Conservation (phyloP, 2,329 filamentous ascomycete species). For the Coniochaeta hoffmannii region DNA sequence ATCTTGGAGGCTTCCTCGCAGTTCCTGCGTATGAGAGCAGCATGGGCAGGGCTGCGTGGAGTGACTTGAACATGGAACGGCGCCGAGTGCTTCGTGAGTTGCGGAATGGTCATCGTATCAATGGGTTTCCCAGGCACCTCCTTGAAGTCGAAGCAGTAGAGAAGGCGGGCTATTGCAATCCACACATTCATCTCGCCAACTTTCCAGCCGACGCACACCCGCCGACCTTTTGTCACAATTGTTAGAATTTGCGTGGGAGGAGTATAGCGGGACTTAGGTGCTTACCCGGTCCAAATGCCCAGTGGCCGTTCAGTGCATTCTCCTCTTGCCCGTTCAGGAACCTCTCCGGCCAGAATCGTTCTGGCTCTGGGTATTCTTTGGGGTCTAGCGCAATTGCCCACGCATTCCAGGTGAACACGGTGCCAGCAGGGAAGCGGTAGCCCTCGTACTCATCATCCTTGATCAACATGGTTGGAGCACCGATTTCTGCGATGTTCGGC, state of each 20-base stretch:
- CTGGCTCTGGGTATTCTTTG: background rate
- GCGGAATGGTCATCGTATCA: background rate
- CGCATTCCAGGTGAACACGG: slow-evolving; percentile 20
- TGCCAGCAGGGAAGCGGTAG: slow-evolving; percentile 34
- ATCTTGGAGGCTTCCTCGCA: background rate
- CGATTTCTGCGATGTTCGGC: slow-evolving; percentile 25
- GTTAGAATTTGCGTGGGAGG: no score
- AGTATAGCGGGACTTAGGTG: no score
- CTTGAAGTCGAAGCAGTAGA: slow-evolving; percentile 19
- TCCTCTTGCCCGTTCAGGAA: background rate
- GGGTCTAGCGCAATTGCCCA: background rate
- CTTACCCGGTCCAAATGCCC: slow-evolving; percentile 24
- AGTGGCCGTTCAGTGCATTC: slow-evolving; percentile 21
- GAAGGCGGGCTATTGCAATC: slow-evolving; percentile 20
- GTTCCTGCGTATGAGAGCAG: background rate
- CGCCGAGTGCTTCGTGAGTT: background rate
- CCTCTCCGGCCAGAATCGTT: background rate
- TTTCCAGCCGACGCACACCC: slow-evolving; percentile 25
- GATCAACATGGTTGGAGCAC: slow-evolving; percentile 28
- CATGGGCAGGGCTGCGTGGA: background rate
- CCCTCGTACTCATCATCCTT: slow-evolving; percentile 38
- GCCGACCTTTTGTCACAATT: slow-evolving; percentile 7
- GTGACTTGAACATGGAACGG: background rate
- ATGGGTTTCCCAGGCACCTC: background rate
- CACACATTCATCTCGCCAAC: slow-evolving; percentile 22